A percentile compares a stretch with the other conserved stretches of the same genome.
phyloP scores from a whole-genome alignment of 1,284 basidiomycete genomes.

The Bondarzewia mesenterica region DNA sequence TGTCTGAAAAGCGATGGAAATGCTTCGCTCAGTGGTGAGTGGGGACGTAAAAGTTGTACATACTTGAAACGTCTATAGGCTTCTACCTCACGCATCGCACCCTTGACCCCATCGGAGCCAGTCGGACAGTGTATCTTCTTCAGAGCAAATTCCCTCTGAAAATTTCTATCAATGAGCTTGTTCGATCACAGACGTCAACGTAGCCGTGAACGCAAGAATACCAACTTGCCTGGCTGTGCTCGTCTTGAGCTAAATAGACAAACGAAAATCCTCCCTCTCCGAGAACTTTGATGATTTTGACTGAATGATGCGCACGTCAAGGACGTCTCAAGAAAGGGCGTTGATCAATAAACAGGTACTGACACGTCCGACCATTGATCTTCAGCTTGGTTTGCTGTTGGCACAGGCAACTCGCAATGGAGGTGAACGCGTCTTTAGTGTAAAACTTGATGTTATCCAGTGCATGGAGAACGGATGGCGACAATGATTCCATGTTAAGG shows the following conservation, averaged over 20 bases:
- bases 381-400: constrained; percentile 79
- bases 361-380: constrained; percentile 89
- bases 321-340: too few species aligned
- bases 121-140: constrained; percentile 91
- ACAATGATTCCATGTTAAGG: constrained; percentile 10
- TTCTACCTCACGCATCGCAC: constrained; percentile 86
- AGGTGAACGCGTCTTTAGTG: constrained; percentile 72
- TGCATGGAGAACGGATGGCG: constrained; percentile 22
- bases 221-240: constrained; percentile 58
- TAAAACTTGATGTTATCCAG: constrained; percentile 65
- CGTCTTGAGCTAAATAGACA: constrained; percentile 88
- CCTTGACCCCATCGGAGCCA: constrained; percentile 73
- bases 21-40: constrained; percentile 1
- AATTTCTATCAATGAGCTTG: background rate
- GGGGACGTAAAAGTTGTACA: constrained; percentile 21
- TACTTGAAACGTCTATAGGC: constrained; percentile 87
- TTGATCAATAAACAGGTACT: constrained; percentile 23
- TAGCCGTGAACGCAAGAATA: constrained; percentile 18
- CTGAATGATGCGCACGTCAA: too few species aligned
- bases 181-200: background rate
- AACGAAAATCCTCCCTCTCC: constrained; percentile 96
- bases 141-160: constrained; percentile 79
- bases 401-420: constrained; percentile 72
- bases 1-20: constrained; percentile 41
- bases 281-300: constrained; percentile 83